Evolutionary conservation across 1,284 basidiomycete species (phyloP).

Genomic region (Tremellales sp.): DNA sequence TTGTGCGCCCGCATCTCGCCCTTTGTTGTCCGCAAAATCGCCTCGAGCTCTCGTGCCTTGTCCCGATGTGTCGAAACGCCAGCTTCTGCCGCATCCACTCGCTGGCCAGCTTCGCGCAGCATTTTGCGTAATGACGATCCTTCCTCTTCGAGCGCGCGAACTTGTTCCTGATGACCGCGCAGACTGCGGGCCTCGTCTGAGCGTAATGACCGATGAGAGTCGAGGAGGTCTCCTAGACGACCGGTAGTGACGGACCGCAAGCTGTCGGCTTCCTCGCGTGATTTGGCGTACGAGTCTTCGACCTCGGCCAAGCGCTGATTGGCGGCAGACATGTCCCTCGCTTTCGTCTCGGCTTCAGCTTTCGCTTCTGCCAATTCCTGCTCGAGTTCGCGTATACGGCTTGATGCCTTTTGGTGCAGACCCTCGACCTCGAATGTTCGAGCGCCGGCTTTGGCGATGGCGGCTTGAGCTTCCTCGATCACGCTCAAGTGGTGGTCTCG

Average conservation of each 20-base stretch:
- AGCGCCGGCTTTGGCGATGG: constrained; percentile 67
- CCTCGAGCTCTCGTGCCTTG: constrained; percentile 63
- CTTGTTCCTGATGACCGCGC: constrained; percentile 72
- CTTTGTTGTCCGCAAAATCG: constrained; percentile 65
- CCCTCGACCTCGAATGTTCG: constrained; percentile 68
- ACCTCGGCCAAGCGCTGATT: constrained; percentile 64
- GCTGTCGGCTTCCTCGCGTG: constrained; percentile 82
- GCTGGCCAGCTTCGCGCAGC: constrained; percentile 69
- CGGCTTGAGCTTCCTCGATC: constrained; percentile 76
- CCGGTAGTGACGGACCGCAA: constrained; percentile 77
- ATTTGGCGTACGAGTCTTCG: constrained; percentile 80
- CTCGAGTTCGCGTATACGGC: constrained; percentile 66
- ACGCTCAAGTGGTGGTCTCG: constrained; percentile 80
- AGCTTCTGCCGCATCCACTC: constrained; percentile 63
- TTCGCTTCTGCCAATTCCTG: constrained; percentile 69
- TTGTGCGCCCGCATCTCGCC: constrained; percentile 75
- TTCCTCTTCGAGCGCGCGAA: constrained; percentile 75
- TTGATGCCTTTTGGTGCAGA: constrained; percentile 64
- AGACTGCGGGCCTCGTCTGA: constrained; percentile 70
- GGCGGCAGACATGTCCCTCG: constrained; percentile 67
- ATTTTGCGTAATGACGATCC: constrained; percentile 66
- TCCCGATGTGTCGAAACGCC: constrained; percentile 68
- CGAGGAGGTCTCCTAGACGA: constrained; percentile 75
- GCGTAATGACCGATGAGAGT: constrained; percentile 72
- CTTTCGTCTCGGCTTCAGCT: constrained; percentile 69